Evolutionary conservation across 2,329 filamentous ascomycete species (phyloP).

Genomic region (Hirsutella rhossiliensis): DNA sequence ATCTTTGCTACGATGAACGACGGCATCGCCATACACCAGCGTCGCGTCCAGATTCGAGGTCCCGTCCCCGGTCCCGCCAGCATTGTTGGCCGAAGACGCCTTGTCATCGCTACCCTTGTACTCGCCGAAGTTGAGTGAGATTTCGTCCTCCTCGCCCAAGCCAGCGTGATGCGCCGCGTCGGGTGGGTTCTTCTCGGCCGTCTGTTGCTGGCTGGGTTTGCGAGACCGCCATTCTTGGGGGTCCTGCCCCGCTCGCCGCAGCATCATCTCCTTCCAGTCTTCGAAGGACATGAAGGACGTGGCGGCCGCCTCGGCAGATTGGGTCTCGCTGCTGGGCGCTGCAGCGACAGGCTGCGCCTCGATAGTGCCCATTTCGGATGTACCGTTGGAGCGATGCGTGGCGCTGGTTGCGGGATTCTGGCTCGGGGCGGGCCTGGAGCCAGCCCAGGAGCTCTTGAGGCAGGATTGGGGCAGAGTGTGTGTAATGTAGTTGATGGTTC

Average conservation of each 20-base stretch:
- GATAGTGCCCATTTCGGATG: neutral
- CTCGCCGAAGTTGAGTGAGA: constrained; percentile 44
- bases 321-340: neutral
- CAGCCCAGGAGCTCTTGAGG: constrained; percentile 39
- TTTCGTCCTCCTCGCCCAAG: constrained; percentile 80
- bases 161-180: constrained; percentile 59
- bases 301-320: constrained; percentile 2
- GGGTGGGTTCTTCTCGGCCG: constrained; percentile 36
- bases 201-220: constrained; percentile 37
- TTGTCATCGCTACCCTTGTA: constrained; percentile 12
- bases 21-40: constrained; percentile 34
- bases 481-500: constrained; percentile 73
- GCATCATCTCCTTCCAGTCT: constrained; percentile 93
- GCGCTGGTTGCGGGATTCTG: neutral
- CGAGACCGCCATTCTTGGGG: constrained; percentile 53
- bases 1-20: constrained; percentile 66
- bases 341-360: neutral
- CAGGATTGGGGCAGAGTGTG: constrained; percentile 68
- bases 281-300: constrained; percentile 84
- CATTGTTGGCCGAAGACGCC: neutral
- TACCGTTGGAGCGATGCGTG: neutral
- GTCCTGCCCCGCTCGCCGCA: constrained; percentile 71
- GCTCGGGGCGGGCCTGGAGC: neutral
- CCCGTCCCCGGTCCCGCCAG: constrained; percentile 8
- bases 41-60: constrained; percentile 20